Base-by-base conservation (phyloP, 169 alveolate species). In the Plasmodium falciparum region DNA sequence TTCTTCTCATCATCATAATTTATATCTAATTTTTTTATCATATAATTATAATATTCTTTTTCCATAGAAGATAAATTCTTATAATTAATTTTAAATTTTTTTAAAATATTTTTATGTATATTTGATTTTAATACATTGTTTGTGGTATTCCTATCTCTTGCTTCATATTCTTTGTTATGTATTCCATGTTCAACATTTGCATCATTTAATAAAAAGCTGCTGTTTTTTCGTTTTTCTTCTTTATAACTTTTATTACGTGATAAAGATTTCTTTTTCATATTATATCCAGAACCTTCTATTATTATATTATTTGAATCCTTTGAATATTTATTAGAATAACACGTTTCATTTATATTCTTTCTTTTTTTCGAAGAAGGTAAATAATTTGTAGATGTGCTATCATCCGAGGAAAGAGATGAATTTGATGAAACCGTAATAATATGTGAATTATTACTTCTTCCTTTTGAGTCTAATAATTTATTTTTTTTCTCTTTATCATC, bases 21-120 rank as follows among this genome's bases (percentile, higher is more conserved):
- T 24, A 83, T 63, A 6, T 58, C 62, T 62, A 83, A 62, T 49
- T 58, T 83, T 33, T 70, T 83, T 73, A 83, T 83, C 91, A 83
- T 83, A 43, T 83, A 69, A 12, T 24, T 59, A 56, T 83, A 83
- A 63, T 83, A 83, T 15, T 58, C 43, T 13, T 83, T 26, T 47
- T 83, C 91, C 13, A 12, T 5, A 8, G 33, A 39, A n/a, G 83
- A 69, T 1, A 83, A 56, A 2, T 47, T 83, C 17, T 83, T 43
- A 47, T 69, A 83, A 17, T 83, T 52, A 56, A 70, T 83, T 63
- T 70, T 83, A 70, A 83, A 71, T 5, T 54, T 13, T n/a, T 58
- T 58, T 11, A 83, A 26, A 1, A 39, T 39, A 39, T 39, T 39
- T 39, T 39, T 39, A 39, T 39, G 47, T 7, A 39, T 39, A 39